Evolutionary conservation across 75 land plant species (phyloP).

Genomic region (Pinus albicaulis): DNA sequence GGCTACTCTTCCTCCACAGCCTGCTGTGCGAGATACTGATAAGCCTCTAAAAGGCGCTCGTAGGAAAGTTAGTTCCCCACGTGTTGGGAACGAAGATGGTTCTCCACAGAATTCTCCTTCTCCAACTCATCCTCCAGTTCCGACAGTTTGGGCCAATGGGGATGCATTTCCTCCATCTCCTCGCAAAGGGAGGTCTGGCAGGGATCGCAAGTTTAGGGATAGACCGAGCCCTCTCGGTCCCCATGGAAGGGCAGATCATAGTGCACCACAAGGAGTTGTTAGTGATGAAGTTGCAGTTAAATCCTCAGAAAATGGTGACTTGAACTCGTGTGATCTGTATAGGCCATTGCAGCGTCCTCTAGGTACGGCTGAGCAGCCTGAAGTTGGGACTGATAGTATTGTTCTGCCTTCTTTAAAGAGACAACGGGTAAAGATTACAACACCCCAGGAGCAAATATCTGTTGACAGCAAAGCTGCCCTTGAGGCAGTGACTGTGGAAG

Average conservation of each 20-base stretch:
- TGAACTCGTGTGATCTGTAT: conserved; percentile 38
- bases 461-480: conserved; percentile 17
- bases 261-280: conserved; percentile 13
- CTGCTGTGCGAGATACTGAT: conserved; percentile 18
- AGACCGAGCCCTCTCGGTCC: conserved; percentile 62
- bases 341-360: conserved; percentile 45
- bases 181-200: conserved; percentile 48
- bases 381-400: conserved; percentile 14
- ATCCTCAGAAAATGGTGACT: conserved; percentile 43
- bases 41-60: conserved; percentile 9
- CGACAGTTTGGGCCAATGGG: conserved; percentile 43
- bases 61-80: conserved; percentile 8
- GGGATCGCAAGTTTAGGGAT: conserved; percentile 45
- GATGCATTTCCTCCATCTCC: conserved; percentile 47
- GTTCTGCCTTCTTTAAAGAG: conserved; percentile 23
- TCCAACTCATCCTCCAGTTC: conserved; percentile 8
- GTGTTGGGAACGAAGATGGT: conserved; percentile 23
- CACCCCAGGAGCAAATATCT: conserved; percentile 11
- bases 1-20: conserved; percentile 49
- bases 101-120: conserved; percentile 16
- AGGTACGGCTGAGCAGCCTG: conserved; percentile 43
- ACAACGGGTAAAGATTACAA: conserved; percentile 11
- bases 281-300: conserved; percentile 25
- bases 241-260: conserved; percentile 30
- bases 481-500: conserved; percentile 20